Percentiles rank a stretch among this genome's conserved stretches.
These are phyloP conservation scores for Malbranchea cinnamomea DNA, from an alignment of 2,329 filamentous ascomycete genomes.

Conservation along the genomic window DNA sequence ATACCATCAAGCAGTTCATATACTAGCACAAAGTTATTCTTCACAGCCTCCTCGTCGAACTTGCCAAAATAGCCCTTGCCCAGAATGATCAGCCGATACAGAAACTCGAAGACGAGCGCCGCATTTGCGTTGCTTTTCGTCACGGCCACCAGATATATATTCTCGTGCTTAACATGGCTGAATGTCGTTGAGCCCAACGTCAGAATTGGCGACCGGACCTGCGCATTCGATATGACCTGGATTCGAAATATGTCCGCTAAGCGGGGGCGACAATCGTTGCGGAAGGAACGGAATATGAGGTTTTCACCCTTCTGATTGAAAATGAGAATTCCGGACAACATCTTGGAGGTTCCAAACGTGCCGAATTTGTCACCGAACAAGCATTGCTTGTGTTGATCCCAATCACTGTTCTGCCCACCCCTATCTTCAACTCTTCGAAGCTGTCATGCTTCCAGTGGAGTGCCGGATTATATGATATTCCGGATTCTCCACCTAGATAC, in stretches of 20 bases:
- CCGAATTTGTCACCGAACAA: no score
- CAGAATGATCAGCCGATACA: slow-evolving; percentile 79
- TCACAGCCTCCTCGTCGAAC: slow-evolving; percentile 97
- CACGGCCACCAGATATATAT: slow-evolving; percentile 93
- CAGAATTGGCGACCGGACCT: slow-evolving; percentile 92
- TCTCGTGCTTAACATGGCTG: slow-evolving; percentile 98
- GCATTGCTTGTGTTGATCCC: no score
- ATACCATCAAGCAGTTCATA: slow-evolving; percentile 90
- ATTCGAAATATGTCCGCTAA: slow-evolving; percentile 99
- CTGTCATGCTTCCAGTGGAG: neutral
- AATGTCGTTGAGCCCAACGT: slow-evolving; percentile 97
- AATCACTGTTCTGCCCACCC: no score
- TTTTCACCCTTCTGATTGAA: slow-evolving; percentile 99
- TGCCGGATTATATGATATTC: slow-evolving; percentile 2
- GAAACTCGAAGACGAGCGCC: slow-evolving; percentile 92
- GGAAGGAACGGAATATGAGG: slow-evolving; percentile 97
- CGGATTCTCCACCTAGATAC: neutral
- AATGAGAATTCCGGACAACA: slow-evolving; percentile 93
- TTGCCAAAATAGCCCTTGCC: slow-evolving; percentile 97
- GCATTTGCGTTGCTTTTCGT: slow-evolving; percentile 99
- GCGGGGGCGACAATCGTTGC: slow-evolving; percentile 92
- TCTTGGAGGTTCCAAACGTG: slow-evolving; percentile 34
- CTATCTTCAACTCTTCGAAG: neutral
- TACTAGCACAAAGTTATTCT: slow-evolving; percentile 98
- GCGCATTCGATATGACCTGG: slow-evolving; percentile 95